Conservation (phyloP, 495 filamentous ascomycete genomes). For the Lasiosphaeriaceae sp. region DNA sequence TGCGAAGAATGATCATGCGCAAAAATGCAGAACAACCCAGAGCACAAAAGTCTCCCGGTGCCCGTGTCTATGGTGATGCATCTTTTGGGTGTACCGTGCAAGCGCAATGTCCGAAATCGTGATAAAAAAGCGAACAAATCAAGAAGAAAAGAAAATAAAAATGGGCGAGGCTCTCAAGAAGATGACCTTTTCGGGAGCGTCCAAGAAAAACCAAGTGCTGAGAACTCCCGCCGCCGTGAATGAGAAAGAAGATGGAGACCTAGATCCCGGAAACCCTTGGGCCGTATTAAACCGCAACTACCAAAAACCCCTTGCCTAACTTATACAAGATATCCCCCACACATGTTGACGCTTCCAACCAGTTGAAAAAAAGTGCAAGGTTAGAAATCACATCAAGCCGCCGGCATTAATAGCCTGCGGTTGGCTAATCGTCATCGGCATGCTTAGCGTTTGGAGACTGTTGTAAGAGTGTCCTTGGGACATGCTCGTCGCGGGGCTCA, state of each 20-base stretch:
- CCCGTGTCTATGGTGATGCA: slow-evolving; percentile 16
- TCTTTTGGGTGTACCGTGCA: slow-evolving; percentile 15
- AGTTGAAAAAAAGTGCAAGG: background rate
- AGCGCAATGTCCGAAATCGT: slow-evolving; percentile 10
- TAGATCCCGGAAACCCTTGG: background rate
- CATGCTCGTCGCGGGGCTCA: slow-evolving; percentile 27
- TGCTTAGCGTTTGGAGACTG: slow-evolving; percentile 50
- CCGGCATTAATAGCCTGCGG: slow-evolving; percentile 44
- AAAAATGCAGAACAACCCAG: slow-evolving; percentile 6
- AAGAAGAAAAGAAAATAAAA: slow-evolving; percentile 9
- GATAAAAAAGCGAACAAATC: slow-evolving; percentile 12
- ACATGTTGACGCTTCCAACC: slow-evolving; percentile 1
- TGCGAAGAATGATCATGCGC: background rate
- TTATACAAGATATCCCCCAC: slow-evolving; percentile 15
- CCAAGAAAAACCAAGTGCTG: slow-evolving; percentile 1
- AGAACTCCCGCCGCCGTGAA: slow-evolving; percentile 2
- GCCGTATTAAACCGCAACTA: slow-evolving; percentile 6
- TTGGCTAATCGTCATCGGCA: slow-evolving; percentile 56
- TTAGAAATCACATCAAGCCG: slow-evolving; percentile 29
- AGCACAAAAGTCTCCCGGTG: slow-evolving; percentile 1
- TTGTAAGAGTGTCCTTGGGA: slow-evolving; percentile 37
- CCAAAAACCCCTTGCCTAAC: background rate
- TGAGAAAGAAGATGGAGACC: background rate
- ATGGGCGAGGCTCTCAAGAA: slow-evolving; percentile 1
- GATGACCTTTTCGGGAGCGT: background rate